Percentiles rank a stretch among this genome's conserved stretches.
Evolutionary conservation across 2,329 filamentous ascomycete genomes (phyloP).

Genomic region (Neocucurbitaria cava): DNA sequence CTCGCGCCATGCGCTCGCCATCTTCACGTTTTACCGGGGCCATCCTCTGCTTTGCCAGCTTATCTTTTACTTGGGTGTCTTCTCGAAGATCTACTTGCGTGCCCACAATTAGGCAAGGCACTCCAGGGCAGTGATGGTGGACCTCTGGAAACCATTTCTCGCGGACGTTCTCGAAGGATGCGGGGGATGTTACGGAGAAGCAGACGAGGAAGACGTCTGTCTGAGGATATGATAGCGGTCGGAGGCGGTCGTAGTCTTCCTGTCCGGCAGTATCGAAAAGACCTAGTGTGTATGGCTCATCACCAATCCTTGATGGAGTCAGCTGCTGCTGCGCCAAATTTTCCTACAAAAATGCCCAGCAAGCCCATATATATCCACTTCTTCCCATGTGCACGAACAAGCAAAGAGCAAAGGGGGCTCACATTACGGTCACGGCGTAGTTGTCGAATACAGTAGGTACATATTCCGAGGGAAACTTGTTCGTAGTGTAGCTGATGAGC

Average conservation of each 20-base stretch:
- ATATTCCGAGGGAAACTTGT: slow-evolving; percentile 99
- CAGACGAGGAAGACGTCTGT: slow-evolving; percentile 99
- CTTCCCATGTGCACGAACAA: not conserved
- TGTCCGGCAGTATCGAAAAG: slow-evolving; percentile 98
- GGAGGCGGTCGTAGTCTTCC: slow-evolving; percentile 98
- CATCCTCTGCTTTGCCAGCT: slow-evolving; percentile 97
- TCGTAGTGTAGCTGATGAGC: slow-evolving; percentile 98
- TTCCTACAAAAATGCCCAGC: not conserved
- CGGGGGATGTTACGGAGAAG: slow-evolving; percentile 96
- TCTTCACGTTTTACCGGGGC: slow-evolving; percentile 88
- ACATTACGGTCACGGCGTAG: slow-evolving; percentile 99
- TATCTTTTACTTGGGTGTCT: slow-evolving; percentile 84
- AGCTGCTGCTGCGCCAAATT: slow-evolving; percentile 23
- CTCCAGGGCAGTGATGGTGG: slow-evolving; percentile 96
- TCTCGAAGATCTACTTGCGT: slow-evolving; percentile 97
- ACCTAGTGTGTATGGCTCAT: slow-evolving; percentile 96
- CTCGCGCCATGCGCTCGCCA: slow-evolving; percentile 94
- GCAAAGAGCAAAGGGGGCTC: slow-evolving; percentile 54
- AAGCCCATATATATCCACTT: not conserved
- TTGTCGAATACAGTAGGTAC: slow-evolving; percentile 99
- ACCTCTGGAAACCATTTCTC: slow-evolving; percentile 99
- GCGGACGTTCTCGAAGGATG: slow-evolving; percentile 98
- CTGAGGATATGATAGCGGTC: slow-evolving; percentile 95
- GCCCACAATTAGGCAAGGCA: slow-evolving; percentile 96
- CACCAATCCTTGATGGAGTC: slow-evolving; percentile 79